Evolutionary conservation across 179 eudicot species (phyloP), one percentile per base, ranked within the genome.

Genomic region (Beta macrorhiza): DNA sequence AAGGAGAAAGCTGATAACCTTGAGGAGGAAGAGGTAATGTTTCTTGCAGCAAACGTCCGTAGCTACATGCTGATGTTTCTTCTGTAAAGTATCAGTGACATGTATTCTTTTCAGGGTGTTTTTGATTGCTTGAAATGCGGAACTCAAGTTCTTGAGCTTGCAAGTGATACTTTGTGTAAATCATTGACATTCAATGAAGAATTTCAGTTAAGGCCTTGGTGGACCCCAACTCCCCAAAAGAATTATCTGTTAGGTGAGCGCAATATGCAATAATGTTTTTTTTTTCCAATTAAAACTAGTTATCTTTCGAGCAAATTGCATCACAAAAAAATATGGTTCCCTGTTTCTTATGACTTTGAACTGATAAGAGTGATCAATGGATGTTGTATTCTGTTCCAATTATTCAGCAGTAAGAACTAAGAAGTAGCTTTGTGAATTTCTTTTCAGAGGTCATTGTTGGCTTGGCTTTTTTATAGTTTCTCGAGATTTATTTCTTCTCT

Each of bases 101-200:
- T 83, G 53, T 68, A 3, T 84, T 76, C 63, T 84, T 84, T 20
- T 69, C 85, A 96, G 99, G 20, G 80, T 84, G 87, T 86, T 80
- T 87, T 94, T 73, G 93, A 89, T 84, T 84, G 84, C 88, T 83
- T 96, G 85, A 86, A 89, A 67, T 75, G 78, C 59, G 98, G 99
- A 82, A 74, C 85, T 79, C 84, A 87, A 78, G 85, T 88, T 85
- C 85, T 91, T 61, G 97, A 94, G 75, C 90, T 89, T 83, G 90
- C 90, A 74, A 90, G 84, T 83, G 98, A 90, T 81, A 89, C 86
- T 69, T 78, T 86, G 63, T 83, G 86, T 84, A 86, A 87, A 78
- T 84, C 91, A 65, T 80, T 94, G 90, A 94, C 96, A 59, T 96
- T 91, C 86, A 96, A 96, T 87, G 99, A 96, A 90, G 98, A 96